Evolutionary conservation across 78 protist species (phyloP), one percentile per base, ranked within the genome.

Genomic region (Pigoraptor vietnamica): DNA sequence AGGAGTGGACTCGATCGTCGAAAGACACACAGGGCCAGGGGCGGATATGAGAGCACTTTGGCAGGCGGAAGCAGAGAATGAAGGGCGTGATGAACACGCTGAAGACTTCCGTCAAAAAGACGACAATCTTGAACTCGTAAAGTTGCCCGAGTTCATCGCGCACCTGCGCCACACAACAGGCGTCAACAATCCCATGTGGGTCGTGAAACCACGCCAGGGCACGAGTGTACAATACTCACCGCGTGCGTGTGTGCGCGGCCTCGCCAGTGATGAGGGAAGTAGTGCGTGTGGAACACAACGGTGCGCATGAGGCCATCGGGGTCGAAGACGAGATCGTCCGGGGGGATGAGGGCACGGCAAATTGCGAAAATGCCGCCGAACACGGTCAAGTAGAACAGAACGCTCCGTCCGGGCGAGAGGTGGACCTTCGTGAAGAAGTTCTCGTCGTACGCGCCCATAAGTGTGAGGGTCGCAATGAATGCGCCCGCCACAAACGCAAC

Each of bases 21-120:
- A n/a, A n/a, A n/a, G n/a, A n/a, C n/a, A n/a, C n/a, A n/a, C n/a
- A 48, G 67, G 6, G 67, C 67, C 67, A 48, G 6, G 67, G 6
- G 67, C 67, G 67, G 67, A 48, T 48, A 48, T 48, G 6, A 48
- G 67, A 79, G 84, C 34, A 25, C 34, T 25, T 79, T 2, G 84
- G 84, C 21, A 79, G n/a, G 34, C 32, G 21, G n/a, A 91, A 92
- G 67, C 92, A 89, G n/a, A 95, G 87, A 25, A 95, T 91, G 89
- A 93, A 89, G 23, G 97, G 97, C 56, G 97, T 92, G 25, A 95
- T 81, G 37, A 94, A 34, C 14, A 94, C 95, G 24, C 96, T 90
- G 21, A 91, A 89, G n/a, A 94, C 56, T 38, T 95, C 97, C 48
- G 89, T 40, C 23, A 90, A 24, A 81, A 95, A 91, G 48, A 92